Percentiles rank a stretch among this genome's conserved stretches.
phyloP scores from a whole-genome alignment of 2,329 filamentous ascomycete genomes.

The Didymella keratinophila region DNA sequence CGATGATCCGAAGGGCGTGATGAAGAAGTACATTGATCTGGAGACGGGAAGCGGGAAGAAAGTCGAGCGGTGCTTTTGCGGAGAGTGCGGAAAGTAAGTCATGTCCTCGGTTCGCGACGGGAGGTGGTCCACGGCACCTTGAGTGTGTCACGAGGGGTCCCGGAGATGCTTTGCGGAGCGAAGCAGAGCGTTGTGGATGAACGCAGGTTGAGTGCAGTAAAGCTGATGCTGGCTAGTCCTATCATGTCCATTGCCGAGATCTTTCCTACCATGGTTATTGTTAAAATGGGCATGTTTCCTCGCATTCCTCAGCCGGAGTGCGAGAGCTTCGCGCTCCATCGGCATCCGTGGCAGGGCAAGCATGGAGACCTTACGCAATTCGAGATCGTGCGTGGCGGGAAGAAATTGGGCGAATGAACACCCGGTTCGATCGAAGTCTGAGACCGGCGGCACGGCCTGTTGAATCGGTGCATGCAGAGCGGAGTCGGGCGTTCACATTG shows the following conservation, averaged over 20 bases:
- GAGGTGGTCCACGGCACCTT: too few relatives aligned
- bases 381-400: conserved; percentile 51
- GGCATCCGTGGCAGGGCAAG: conserved; percentile 55
- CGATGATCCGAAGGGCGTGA: conserved; percentile 54
- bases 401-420: conserved; percentile 44
- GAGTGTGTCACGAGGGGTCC: too few relatives aligned
- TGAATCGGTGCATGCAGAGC: too few relatives aligned
- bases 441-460: not conserved
- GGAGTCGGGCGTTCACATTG: not conserved
- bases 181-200: too few relatives aligned
- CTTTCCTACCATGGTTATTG: conserved; percentile 54
- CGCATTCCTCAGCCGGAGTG: conserved; percentile 57
- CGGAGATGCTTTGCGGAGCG: too few relatives aligned
- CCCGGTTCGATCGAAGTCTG: not conserved
- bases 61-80: conserved; percentile 58
- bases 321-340: conserved; percentile 55
- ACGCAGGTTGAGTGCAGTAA: too few relatives aligned
- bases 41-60: conserved; percentile 58
- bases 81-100: conserved; percentile 52
- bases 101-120: too few relatives aligned
- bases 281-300: conserved; percentile 62
- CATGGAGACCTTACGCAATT: conserved; percentile 51
- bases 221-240: conserved; percentile 45
- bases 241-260: conserved; percentile 56
- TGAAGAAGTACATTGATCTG: conserved; percentile 57